Evolutionary conservation across 441 rosid genomes (phyloP), one percentile per base, ranked within the genome.

Genomic region (Arabidopsis hybrid): DNA sequence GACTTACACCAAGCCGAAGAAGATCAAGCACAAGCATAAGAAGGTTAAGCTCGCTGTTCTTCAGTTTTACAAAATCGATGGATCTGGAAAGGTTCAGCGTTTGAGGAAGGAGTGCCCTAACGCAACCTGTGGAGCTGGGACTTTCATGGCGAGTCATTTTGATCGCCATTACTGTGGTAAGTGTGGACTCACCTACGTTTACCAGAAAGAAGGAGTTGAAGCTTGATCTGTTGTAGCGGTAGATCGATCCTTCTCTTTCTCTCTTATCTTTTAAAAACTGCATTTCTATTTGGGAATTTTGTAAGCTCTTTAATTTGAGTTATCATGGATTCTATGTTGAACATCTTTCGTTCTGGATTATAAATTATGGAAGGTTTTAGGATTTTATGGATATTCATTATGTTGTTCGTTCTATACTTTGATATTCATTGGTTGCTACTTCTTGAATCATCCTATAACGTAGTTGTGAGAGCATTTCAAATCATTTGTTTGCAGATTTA

Each of bases 1-100:
- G 94, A 87, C 92, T 4, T 90, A 87, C 88, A 92, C 97, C 2
- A 92, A 92, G 80, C 97, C 97, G 1, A 90, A 92, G 86, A 92
- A 92, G 73, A 88, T 90, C 78, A 92, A 92, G 88, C 97, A 92
- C 76, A 90, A 92, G 87, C 85, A 92, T 61, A 92, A 85, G 97
- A 92, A 90, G 89, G 96, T 92, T 7, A 90, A 92, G 94, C 91
- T 92, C 67, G 85, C 97, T 0, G 88, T 90, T 14, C 83, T 92
- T 56, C 96, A 92, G 81, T 90, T 90, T 57, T 92, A 92, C 85
- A 88, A 88, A 78, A 84, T 88, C 2, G 94, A 92, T 9, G 93
- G 88, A 21, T 85, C 89, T 11, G 94, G 96, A 0, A 92, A 90
- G 67, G 93, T 90, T 40, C 92, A 86, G 83, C 79, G 97, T 72